Evolutionary conservation across 1,284 basidiomycete species (phyloP).

Genomic region (Naganishia albida): DNA sequence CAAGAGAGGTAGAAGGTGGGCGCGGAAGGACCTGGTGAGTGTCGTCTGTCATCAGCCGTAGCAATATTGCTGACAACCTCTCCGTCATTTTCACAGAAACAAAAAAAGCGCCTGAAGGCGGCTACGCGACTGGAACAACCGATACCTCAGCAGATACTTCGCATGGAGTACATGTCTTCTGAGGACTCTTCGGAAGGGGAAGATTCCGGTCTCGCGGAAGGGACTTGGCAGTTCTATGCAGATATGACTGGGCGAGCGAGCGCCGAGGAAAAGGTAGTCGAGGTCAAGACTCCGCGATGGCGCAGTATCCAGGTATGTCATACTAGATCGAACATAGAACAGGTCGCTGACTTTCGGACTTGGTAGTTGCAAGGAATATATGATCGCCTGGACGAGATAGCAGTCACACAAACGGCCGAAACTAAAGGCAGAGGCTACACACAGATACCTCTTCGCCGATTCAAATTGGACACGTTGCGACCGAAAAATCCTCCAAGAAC

Average conservation of each 20-base stretch:
- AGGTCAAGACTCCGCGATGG: conserved; percentile 61
- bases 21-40: conserved; percentile 51
- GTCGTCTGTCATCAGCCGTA: background rate
- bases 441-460: conserved; percentile 25
- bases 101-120: conserved; percentile 48
- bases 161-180: conserved; percentile 53
- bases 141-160: conserved; percentile 31
- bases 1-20: conserved; percentile 52
- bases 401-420: conserved; percentile 20
- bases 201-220: conserved; percentile 36
- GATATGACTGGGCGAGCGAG: conserved; percentile 35
- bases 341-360: background rate
- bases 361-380: conserved; percentile 28
- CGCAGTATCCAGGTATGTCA: conserved; percentile 42
- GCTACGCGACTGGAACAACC: conserved; percentile 28
- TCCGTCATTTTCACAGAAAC: conserved; percentile 43
- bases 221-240: conserved; percentile 26
- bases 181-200: conserved; percentile 53
- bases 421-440: conserved; percentile 30
- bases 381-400: conserved; percentile 29
- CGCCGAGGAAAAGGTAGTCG: conserved; percentile 68
- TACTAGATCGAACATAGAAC: background rate
- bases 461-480: conserved; percentile 30
- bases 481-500: conserved; percentile 28
- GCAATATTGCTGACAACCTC: background rate